phyloP scores from a whole-genome alignment of 148 eudicot species.

The Dianthus caryophyllus region DNA sequence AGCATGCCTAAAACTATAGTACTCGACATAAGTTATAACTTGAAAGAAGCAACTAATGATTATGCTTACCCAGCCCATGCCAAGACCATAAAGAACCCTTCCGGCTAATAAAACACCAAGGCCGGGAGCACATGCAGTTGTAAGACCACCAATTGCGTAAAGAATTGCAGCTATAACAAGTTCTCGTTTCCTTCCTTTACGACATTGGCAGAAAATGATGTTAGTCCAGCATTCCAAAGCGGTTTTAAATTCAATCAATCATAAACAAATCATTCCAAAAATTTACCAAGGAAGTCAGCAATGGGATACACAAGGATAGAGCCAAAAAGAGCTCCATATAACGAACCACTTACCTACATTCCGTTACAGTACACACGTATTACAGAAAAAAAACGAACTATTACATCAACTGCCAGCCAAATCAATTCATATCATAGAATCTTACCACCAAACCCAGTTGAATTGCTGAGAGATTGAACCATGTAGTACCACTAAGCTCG shows the following conservation, averaged over 20 bases:
- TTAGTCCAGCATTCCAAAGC: constrained; percentile 4
- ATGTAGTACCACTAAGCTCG: constrained; percentile 89
- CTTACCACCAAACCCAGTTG: constrained; percentile 93
- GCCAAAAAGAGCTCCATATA: constrained; percentile 97
- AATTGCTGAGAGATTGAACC: constrained; percentile 90
- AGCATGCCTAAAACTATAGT: no score
- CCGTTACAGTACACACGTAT: constrained; percentile 11
- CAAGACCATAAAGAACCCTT: constrained; percentile 83
- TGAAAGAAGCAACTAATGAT: no score
- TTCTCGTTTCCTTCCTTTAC: constrained; percentile 84
- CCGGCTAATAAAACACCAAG: constrained; percentile 63
- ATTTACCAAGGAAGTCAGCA: constrained; percentile 86
- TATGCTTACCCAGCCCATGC: constrained; percentile 84
- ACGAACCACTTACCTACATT: constrained; percentile 86
- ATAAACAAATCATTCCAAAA: constrained; percentile 12
- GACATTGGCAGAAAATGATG: not conserved
- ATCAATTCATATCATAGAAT: constrained; percentile 12
- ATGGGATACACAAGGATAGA: constrained; percentile 78
- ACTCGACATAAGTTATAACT: no score
- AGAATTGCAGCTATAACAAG: constrained; percentile 64
- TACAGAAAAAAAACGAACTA: constrained; percentile 13
- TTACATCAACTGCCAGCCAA: not conserved
- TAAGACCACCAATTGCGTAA: constrained; percentile 69
- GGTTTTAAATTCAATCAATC: constrained; percentile 2
- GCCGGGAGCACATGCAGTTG: constrained; percentile 70